These are phyloP conservation scores for Niveomyces coronatus DNA, from an alignment of 2,329 filamentous ascomycete genomes.

Conservation along the genomic window DNA sequence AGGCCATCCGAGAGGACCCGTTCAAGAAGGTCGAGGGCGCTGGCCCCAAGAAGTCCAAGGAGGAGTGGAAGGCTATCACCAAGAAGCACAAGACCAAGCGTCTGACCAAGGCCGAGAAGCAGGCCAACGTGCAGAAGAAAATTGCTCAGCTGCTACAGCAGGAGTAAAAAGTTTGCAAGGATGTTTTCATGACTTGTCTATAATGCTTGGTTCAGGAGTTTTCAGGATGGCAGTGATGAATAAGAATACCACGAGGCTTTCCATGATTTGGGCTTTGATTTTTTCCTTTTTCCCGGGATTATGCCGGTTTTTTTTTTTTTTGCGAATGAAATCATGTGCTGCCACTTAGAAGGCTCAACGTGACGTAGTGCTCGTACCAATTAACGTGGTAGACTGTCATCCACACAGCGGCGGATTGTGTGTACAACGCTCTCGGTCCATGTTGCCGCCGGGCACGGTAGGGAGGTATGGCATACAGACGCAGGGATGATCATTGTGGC, in stretches of 20 bases:
- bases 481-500: no score
- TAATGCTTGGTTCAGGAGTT: conserved; percentile 29
- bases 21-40: conserved; percentile 80
- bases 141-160: conserved; percentile 68
- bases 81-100: conserved; percentile 76
- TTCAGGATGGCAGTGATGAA: conserved; percentile 26
- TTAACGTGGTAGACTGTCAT: no score
- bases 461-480: no score
- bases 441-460: no score
- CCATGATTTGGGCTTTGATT: conserved; percentile 7
- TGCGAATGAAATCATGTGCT: no score
- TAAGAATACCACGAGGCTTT: conserved; percentile 16
- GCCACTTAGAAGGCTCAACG: no score
- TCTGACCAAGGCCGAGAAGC: conserved; percentile 74
- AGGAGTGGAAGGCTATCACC: conserved; percentile 91
- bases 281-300: no score
- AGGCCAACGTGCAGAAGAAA: conserved; percentile 76
- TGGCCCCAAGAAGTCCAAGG: conserved; percentile 89
- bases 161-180: conserved; percentile 24
- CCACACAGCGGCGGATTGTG: no score
- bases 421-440: no score
- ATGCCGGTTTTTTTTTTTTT: no score
- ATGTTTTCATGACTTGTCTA: conserved; percentile 15
- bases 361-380: no score
- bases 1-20: conserved; percentile 93